Percentiles rank a stretch among this genome's conserved stretches.
Conservation (phyloP, 257 asterid species). For the Avicennia marina region DNA sequence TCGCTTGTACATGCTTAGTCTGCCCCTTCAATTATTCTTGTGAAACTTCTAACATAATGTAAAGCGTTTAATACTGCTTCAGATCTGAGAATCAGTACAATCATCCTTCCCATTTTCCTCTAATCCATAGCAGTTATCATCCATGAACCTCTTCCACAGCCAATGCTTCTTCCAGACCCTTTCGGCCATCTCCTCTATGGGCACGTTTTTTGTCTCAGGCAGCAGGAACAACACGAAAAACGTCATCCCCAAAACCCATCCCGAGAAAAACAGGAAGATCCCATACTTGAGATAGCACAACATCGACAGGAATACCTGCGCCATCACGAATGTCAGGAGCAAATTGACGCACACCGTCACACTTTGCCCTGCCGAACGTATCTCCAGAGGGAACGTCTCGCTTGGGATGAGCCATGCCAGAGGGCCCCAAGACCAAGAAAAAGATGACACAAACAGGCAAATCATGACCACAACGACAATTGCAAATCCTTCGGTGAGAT, state of each 20-base stretch:
- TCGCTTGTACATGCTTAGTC: no score
- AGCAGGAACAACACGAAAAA: slow-evolving; percentile 62
- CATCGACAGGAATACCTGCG: slow-evolving; percentile 86
- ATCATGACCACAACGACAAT: slow-evolving; percentile 68
- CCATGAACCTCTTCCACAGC: slow-evolving; percentile 90
- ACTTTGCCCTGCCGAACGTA: slow-evolving; percentile 85
- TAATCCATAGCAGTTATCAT: slow-evolving; percentile 16
- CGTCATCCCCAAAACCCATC: slow-evolving; percentile 75
- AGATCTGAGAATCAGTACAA: no score
- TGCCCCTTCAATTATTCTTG: no score
- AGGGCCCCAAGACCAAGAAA: slow-evolving; percentile 99
- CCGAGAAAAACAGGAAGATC: slow-evolving; percentile 76
- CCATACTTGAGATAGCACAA: slow-evolving; percentile 81
- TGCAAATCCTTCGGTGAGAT: slow-evolving; percentile 51
- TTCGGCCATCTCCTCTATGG: slow-evolving; percentile 94
- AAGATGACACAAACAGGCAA: slow-evolving; percentile 67
- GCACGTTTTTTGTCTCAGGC: slow-evolving; percentile 86
- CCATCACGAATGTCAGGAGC: slow-evolving; percentile 77
- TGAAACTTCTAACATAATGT: no score
- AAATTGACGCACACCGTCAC: slow-evolving; percentile 75
- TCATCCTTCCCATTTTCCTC: slow-evolving; percentile 28
- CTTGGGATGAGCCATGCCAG: slow-evolving; percentile 93
- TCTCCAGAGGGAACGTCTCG: slow-evolving; percentile 79
- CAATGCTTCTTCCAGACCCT: slow-evolving; percentile 84
- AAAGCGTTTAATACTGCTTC: no score